These are phyloP conservation scores for Pleodorina starrii DNA, from an alignment of 139 green algal species.

Conservation along the genomic window DNA sequence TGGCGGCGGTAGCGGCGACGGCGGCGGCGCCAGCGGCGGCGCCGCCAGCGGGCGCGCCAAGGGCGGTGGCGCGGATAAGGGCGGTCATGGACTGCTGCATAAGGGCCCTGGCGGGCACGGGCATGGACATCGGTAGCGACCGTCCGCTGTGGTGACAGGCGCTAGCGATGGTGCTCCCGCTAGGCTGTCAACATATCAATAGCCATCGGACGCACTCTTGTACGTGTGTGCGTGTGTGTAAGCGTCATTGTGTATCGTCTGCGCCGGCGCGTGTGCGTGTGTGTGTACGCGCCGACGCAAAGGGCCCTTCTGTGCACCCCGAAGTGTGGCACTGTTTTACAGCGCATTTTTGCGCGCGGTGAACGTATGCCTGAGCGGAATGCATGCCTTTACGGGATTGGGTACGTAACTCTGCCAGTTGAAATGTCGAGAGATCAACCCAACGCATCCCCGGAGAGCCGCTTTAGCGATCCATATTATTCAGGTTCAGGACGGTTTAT, in stretches of 20 bases:
- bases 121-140: conserved; percentile 7
- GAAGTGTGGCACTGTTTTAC: too few species aligned
- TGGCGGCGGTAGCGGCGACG: background rate
- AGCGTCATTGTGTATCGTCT: background rate
- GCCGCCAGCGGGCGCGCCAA: conserved; percentile 1
- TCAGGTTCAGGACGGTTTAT: too few species aligned
- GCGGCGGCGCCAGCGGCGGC: background rate
- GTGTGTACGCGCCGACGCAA: too few species aligned
- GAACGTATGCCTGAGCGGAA: too few species aligned
- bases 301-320: too few species aligned
- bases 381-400: too few species aligned
- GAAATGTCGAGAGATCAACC: too few species aligned
- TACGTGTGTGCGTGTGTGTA: background rate
- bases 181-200: background rate
- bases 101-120: conserved; percentile 6
- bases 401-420: too few species aligned
- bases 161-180: background rate
- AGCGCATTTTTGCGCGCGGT: too few species aligned
- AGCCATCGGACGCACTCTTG: background rate
- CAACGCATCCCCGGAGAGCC: too few species aligned
- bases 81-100: background rate
- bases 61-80: conserved; percentile 4
- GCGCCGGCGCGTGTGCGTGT: too few species aligned
- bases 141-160: background rate
- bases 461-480: too few species aligned